Base-by-base conservation (phyloP, 2,329 filamentous ascomycete genomes). In the Alternaria dauci region DNA sequence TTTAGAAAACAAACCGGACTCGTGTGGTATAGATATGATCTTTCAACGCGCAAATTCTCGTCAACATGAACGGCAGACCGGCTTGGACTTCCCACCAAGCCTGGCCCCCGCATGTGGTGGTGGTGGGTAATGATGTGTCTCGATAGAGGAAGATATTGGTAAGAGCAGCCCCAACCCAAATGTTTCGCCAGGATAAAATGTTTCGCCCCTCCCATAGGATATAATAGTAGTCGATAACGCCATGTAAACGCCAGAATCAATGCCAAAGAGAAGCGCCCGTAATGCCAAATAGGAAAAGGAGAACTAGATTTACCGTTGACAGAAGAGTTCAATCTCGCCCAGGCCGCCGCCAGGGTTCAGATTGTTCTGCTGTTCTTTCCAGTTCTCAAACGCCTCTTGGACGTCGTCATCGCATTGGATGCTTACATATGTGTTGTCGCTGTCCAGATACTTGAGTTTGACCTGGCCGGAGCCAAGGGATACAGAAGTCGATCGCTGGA, bases 381-480 rank as follows among this genome's bases (percentile, higher is more conserved):
- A 97, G 70, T 96, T 94, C 77, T 94, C 90, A 75, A 99, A 97
- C 5, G 95, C 95, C 70, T 95, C 93, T 72, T 96, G 93, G 43
- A 99, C 95, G 69, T 97, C 95, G 72, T 99, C 95, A 72, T 99
- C 95, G 62, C 91, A 94, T 76, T 95, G 91, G 55, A 99, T 97
- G 52, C 90, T 94, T 62, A 99, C 92, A 75, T 90, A 94, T 73
- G 98, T 95, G 50, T 92, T 92, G 68, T 99, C 95, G 43, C 65
- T 69, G 74, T 99, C 95, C 52, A 89, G 87, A 79, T 98, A 99
- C 63, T 93, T 91, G 57, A 99, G 83, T 80, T 93, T 93, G 70
- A 97, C 88, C 67, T 90, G 89, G 63, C 92, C 91, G 73, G 88
- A 90, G 69, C 89, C 89, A 72, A 97, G 94, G 54, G 91, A 94